Base-by-base conservation (phyloP, 768 basidiomycete species). In the Termitomyces titanicus region DNA sequence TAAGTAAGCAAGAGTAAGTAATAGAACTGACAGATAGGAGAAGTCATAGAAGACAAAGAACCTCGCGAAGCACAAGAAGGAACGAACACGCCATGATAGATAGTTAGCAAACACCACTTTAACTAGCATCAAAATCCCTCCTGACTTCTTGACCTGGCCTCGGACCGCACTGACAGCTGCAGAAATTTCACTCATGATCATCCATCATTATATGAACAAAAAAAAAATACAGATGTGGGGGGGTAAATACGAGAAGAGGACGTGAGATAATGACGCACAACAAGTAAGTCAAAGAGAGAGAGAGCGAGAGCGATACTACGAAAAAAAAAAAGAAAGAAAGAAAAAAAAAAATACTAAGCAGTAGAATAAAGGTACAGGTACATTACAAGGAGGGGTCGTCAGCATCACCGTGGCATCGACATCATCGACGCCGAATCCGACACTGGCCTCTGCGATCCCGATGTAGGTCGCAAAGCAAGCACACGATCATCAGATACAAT, bases 401-500 rank as follows among this genome's bases (percentile, higher is more conserved):
- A n/a, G n/a, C n/a, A n/a, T 71, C 64, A 76, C 60, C 76, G 72
- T 52, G 70, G 67, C 56, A 74, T 65, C 33, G 75, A 78, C 59
- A 70, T 64, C 72, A 74, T 72, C 53, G 80, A 80, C 42, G 65
- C 69, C 60, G 70, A 73, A 64, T 79, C 79, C 25, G 76, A 70
- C 66, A 76, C 66, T 49, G 66, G 68, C 34, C 72, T 64, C 57
- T 77, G 74, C 45, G 65, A 64, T 34, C 68, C 69, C 15, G 73
- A 67, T 54, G 76, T 70, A 58, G 86, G 73, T 46, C 85, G 82
- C 51, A 94, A 69, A 40, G 85, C 80, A 65, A 93, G 72, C 56
- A 94, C 85, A 33, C 88, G 83, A 70, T 96, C 94, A 62, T 95
- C 94, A 4, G 90, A 92, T 34, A 92, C 89, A 70, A 95, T 84